Evolutionary conservation across 2,329 filamentous ascomycete species (phyloP).

Genomic region (Incumbomyces delicatus): DNA sequence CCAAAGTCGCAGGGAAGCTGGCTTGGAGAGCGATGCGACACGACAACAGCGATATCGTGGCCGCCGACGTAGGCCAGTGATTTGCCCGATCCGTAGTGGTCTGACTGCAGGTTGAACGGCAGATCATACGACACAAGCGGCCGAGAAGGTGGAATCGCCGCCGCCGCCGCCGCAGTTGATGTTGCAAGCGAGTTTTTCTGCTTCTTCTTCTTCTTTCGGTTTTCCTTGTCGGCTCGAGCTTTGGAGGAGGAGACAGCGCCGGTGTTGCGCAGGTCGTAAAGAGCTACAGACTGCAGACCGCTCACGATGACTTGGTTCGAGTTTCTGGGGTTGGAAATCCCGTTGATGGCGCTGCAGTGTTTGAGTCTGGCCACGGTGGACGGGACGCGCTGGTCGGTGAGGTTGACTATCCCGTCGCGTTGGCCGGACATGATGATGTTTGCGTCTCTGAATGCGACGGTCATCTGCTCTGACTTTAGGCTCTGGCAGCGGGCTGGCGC

Average conservation of each 20-base stretch:
- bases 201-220: no score
- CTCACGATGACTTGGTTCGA: constrained; percentile 12
- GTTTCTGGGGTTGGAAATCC: constrained; percentile 7
- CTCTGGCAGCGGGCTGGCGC: no score
- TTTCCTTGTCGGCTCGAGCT: no score
- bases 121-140: not conserved
- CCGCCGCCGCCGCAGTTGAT: no score
- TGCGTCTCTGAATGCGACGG: constrained; percentile 11
- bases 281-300: constrained; percentile 9
- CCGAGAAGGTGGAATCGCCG: not conserved
- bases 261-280: constrained; percentile 16
- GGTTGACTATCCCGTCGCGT: constrained; percentile 10
- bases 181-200: no score
- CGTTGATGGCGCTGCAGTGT: constrained; percentile 12
- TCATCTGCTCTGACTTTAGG: constrained; percentile 3
- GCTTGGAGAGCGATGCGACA: not conserved
- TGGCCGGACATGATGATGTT: constrained; percentile 16
- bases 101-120: not conserved
- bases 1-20: not conserved
- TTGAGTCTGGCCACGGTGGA: constrained; percentile 11
- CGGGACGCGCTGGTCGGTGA: constrained; percentile 12
- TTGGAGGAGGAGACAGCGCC: not conserved
- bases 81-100: not conserved
- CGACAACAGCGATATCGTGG: constrained; percentile 1
- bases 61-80: not conserved